These are phyloP conservation scores for Bipolaris sorokiniana DNA, from an alignment of 2,329 filamentous ascomycete species.

Conservation along the genomic window DNA sequence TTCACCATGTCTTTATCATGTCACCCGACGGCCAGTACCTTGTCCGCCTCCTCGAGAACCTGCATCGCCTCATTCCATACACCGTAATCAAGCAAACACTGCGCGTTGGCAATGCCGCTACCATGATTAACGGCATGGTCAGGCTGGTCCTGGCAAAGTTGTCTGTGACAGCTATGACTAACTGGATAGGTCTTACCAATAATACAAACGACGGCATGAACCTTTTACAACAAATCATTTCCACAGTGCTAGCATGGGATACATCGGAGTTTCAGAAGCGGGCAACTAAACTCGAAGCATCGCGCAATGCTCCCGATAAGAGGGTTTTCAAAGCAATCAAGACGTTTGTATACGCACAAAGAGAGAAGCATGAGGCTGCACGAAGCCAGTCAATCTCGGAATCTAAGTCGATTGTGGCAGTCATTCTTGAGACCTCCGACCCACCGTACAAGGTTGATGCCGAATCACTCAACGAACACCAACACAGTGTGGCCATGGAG, in stretches of 20 bases:
- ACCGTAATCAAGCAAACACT: constrained; percentile 74
- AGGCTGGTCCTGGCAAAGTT: constrained; percentile 77
- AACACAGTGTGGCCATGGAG: constrained; percentile 70
- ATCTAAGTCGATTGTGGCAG: constrained; percentile 67
- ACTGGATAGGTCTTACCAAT: constrained; percentile 77
- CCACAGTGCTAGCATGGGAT: constrained; percentile 75
- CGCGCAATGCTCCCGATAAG: constrained; percentile 64
- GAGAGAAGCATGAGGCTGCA: constrained; percentile 64
- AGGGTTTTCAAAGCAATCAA: constrained; percentile 67
- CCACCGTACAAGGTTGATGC: constrained; percentile 50
- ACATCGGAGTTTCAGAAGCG: constrained; percentile 71
- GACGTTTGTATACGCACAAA: constrained; percentile 60
- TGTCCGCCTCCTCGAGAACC: constrained; percentile 71
- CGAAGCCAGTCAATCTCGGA: constrained; percentile 62
- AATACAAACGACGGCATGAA: constrained; percentile 81
- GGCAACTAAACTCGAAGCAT: constrained; percentile 68
- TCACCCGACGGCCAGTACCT: constrained; percentile 78
- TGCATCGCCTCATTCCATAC: constrained; percentile 75
- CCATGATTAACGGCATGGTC: constrained; percentile 79
- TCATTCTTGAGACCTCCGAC: constrained; percentile 64
- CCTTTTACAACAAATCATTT: constrained; percentile 76
- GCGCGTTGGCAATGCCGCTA: constrained; percentile 77
- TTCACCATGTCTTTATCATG: constrained; percentile 74
- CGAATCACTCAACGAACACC: constrained; percentile 60
- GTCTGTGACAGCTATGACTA: constrained; percentile 74